These are phyloP conservation scores for Nannochloris sp. DNA, from an alignment of 139 green algal species.

Conservation along the genomic window DNA sequence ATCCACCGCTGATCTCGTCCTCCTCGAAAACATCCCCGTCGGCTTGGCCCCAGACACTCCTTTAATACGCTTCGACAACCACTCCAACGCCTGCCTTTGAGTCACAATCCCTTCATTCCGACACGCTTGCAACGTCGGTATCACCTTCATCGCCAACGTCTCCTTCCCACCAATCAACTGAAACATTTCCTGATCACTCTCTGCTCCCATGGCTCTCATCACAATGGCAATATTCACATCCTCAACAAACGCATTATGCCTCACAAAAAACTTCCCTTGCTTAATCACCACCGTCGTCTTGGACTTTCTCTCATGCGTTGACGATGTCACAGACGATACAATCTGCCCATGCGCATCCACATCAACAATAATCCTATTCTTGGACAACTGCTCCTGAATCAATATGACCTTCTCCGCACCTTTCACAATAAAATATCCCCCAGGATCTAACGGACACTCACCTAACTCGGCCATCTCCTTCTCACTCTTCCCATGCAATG, in stretches of 20 bases:
- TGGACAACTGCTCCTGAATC: slow-evolving; percentile 98
- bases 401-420: slow-evolving; percentile 95
- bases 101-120: slow-evolving; percentile 69
- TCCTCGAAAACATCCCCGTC: slow-evolving; percentile 12
- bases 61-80: slow-evolving; percentile 63
- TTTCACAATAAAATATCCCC: slow-evolving; percentile 96
- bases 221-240: slow-evolving; percentile 85
- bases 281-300: slow-evolving; percentile 91
- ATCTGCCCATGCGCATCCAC: slow-evolving; percentile 34
- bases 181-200: slow-evolving; percentile 89
- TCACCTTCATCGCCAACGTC: slow-evolving; percentile 39
- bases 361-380: slow-evolving; percentile 99
- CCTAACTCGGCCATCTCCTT: slow-evolving; percentile 73
- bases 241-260: slow-evolving; percentile 91
- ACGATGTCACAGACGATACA: slow-evolving; percentile 73
- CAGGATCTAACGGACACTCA: slow-evolving; percentile 96
- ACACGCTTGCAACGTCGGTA: slow-evolving; percentile 67
- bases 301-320: slow-evolving; percentile 94
- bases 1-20: slow-evolving; percentile 53
- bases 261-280: slow-evolving; percentile 76
- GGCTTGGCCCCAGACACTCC: slow-evolving; percentile 19
- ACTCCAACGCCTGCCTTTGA: slow-evolving; percentile 87
- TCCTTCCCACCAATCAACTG: slow-evolving; percentile 46
- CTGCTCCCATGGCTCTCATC: slow-evolving; percentile 90
- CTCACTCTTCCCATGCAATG: slow-evolving; percentile 72